These are phyloP conservation scores for Pythium guiyangense DNA, from an alignment of 352 stramenopile genomes.

Conservation along the genomic window DNA sequence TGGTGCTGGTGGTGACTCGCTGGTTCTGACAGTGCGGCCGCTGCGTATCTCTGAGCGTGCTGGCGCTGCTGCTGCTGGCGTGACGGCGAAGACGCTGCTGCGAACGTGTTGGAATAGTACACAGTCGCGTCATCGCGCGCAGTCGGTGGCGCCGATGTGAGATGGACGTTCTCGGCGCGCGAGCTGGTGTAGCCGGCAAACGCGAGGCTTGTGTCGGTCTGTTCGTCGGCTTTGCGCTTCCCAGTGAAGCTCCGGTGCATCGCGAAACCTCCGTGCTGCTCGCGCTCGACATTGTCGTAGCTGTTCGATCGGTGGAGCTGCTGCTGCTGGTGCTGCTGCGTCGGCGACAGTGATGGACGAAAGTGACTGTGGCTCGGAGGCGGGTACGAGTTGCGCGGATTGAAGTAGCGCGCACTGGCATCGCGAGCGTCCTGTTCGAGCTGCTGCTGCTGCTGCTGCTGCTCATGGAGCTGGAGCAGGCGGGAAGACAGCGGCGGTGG, in stretches of 20 bases:
- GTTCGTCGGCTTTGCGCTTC: conserved; percentile 10
- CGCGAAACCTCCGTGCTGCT: neutral
- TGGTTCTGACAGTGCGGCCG: too few relatives aligned
- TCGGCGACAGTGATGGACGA: neutral
- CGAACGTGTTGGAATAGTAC: neutral
- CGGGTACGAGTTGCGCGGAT: neutral
- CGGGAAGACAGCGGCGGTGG: neutral
- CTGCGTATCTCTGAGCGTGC: neutral
- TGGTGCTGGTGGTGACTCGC: neutral
- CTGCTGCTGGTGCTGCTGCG: neutral
- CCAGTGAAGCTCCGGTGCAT: conserved; percentile 1
- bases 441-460: neutral
- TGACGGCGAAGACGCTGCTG: neutral
- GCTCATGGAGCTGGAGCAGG: neutral
- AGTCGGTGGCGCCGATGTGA: neutral
- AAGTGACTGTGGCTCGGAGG: neutral
- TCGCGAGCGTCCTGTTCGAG: neutral
- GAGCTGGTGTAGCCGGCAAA: neutral
- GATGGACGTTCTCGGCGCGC: neutral
- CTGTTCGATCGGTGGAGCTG: neutral
- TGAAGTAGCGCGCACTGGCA: neutral
- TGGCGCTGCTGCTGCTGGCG: neutral
- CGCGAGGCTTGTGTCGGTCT: neutral
- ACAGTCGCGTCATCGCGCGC: neutral
- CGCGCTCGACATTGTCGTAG: neutral